Conservation (phyloP, 2,329 filamentous ascomycete species). For the Cladosporium sp. region DNA sequence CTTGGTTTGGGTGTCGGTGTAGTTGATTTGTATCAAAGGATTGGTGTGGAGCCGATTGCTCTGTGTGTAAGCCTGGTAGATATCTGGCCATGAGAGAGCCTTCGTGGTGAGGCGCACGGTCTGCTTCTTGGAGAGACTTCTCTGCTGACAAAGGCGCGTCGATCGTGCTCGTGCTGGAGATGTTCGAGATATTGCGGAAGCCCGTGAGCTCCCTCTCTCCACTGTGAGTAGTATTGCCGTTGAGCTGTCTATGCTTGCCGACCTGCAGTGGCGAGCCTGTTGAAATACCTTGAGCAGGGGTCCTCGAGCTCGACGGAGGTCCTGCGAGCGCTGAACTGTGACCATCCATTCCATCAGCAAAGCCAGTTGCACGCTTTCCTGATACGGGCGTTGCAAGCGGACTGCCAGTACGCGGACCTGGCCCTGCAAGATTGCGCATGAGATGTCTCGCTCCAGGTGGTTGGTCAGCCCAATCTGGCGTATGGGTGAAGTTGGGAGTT, state of each 20-base stretch:
- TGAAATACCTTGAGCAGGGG: background rate
- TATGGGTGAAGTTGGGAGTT: conserved; percentile 35
- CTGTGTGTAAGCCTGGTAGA: conserved; percentile 24
- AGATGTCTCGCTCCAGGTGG: conserved; percentile 27
- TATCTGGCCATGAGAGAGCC: conserved; percentile 5
- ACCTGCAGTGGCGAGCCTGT: conserved; percentile 30
- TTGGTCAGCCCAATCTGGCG: conserved; percentile 36
- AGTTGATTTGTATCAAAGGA: conserved; percentile 31
- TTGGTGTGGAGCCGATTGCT: conserved; percentile 28
- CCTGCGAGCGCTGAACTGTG: conserved; percentile 13
- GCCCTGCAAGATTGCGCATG: conserved; percentile 31
- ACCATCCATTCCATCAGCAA: conserved; percentile 16
- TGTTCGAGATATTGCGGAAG: conserved; percentile 25
- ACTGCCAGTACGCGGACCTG: conserved; percentile 23
- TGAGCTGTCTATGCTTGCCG: conserved; percentile 28
- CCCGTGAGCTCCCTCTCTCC: conserved; percentile 33
- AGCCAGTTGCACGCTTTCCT: conserved; percentile 28
- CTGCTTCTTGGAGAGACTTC: conserved; percentile 27
- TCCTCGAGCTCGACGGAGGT: conserved; percentile 3
- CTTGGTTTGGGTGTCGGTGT: conserved; percentile 26
- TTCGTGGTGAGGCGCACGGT: conserved; percentile 23
- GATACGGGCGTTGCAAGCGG: conserved; percentile 35
- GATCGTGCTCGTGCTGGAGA: conserved; percentile 43
- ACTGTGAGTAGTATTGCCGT: conserved; percentile 26
- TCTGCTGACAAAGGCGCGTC: conserved; percentile 32